phyloP scores from a whole-genome alignment of 2,329 filamentous ascomycete genomes.

The Amauroascus niger region DNA sequence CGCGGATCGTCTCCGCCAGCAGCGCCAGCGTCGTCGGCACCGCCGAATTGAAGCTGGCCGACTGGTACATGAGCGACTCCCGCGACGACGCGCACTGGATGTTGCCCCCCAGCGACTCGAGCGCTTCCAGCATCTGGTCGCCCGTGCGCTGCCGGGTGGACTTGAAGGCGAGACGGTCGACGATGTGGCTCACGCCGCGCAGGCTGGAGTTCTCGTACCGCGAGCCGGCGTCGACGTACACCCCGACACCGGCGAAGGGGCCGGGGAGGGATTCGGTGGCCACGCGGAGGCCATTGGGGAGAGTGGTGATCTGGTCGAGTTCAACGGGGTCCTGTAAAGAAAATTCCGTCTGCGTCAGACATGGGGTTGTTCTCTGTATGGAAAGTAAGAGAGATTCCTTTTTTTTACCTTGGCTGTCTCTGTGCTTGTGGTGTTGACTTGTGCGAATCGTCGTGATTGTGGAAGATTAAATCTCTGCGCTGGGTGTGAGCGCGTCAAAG shows the following conservation, averaged over 20 bases:
- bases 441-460: background rate
- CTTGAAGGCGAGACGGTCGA: slow-evolving; percentile 93
- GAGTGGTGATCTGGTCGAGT: slow-evolving; percentile 74
- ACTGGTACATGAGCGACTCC: slow-evolving; percentile 98
- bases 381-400: background rate
- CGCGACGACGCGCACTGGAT: slow-evolving; percentile 93
- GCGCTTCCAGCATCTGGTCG: slow-evolving; percentile 76
- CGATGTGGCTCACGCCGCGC: slow-evolving; percentile 86
- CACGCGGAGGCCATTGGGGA: slow-evolving; percentile 86
- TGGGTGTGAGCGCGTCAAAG: background rate
- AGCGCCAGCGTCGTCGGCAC: slow-evolving; percentile 73
- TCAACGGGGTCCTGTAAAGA: slow-evolving; percentile 67
- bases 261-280: slow-evolving; percentile 91
- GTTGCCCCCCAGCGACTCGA: slow-evolving; percentile 86
- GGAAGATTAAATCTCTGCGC: background rate
- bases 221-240: slow-evolving; percentile 92
- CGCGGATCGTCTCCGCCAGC: slow-evolving; percentile 85
- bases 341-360: background rate
- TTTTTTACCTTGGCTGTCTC: background rate
- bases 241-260: slow-evolving; percentile 87
- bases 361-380: background rate
- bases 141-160: slow-evolving; percentile 60
- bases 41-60: slow-evolving; percentile 89
- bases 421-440: background rate
- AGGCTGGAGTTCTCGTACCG: slow-evolving; percentile 81